A percentile compares a stretch with the other conserved stretches of the same genome.
Evolutionary conservation across 2,329 filamentous ascomycete genomes (phyloP).

Genomic region (Pseudocercospora cruenta): DNA sequence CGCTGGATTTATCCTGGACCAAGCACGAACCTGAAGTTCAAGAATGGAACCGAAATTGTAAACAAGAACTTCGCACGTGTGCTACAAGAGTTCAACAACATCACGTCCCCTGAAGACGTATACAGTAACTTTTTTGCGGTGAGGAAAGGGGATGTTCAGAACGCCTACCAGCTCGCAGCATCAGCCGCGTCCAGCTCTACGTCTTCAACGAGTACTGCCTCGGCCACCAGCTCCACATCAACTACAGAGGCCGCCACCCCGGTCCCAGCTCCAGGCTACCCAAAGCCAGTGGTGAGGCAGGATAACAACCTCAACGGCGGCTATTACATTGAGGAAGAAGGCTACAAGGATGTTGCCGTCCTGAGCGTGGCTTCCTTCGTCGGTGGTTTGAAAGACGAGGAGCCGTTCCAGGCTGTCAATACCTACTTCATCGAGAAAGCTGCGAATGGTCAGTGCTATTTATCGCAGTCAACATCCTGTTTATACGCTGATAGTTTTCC

Average conservation of each 20-base stretch:
- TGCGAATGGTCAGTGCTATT: slow-evolving; percentile 35
- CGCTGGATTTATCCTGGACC: slow-evolving; percentile 49
- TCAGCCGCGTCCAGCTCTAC: slow-evolving; percentile 23
- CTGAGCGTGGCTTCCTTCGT: slow-evolving; percentile 50
- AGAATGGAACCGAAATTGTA: slow-evolving; percentile 47
- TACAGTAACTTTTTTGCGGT: slow-evolving; percentile 42
- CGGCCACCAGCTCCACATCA: slow-evolving; percentile 14
- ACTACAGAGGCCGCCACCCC: slow-evolving; percentile 25
- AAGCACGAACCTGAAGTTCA: slow-evolving; percentile 49
- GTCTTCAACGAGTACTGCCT: slow-evolving; percentile 16
- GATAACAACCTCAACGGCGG: slow-evolving; percentile 50
- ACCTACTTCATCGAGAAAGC: slow-evolving; percentile 48
- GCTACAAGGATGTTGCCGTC: slow-evolving; percentile 52
- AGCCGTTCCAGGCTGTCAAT: slow-evolving; percentile 47
- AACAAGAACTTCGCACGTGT: slow-evolving; percentile 51
- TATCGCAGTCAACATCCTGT: background rate
- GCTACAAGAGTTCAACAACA: slow-evolving; percentile 45
- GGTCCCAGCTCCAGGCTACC: slow-evolving; percentile 48
- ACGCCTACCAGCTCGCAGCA: slow-evolving; percentile 28
- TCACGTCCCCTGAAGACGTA: slow-evolving; percentile 48
- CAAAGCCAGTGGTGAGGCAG: slow-evolving; percentile 45
- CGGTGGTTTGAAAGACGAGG: slow-evolving; percentile 34
- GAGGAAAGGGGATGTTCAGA: slow-evolving; percentile 25
- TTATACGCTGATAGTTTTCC: background rate
- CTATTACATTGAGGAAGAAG: slow-evolving; percentile 50